These are phyloP conservation scores for Aegilops longissima DNA, from an alignment of 176 grass and related monocot genomes.

Conservation along the genomic window DNA sequence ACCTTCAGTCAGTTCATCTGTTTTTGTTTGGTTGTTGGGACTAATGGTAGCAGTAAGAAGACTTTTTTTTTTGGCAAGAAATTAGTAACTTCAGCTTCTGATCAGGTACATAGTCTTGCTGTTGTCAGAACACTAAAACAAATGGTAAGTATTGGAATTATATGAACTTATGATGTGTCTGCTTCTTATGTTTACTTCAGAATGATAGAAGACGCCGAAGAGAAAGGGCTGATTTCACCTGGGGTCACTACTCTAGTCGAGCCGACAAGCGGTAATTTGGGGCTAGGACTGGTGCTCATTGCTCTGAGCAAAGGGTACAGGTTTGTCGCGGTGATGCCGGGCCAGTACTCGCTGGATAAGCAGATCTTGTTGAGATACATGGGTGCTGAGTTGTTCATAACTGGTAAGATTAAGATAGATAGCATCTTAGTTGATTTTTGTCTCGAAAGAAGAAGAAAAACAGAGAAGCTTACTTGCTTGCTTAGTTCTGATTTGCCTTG, in stretches of 20 bases:
- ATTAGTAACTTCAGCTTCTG: neutral
- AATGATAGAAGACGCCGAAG: constrained; percentile 7
- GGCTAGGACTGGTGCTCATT: neutral
- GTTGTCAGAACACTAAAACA: neutral
- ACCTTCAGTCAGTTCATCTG: neutral
- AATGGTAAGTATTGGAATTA: neutral
- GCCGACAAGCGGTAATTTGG: constrained; percentile 3
- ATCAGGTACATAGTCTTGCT: neutral
- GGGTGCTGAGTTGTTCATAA: constrained; percentile 58
- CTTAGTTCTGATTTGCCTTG: neutral
- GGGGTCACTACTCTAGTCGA: constrained; percentile 1
- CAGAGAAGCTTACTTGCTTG: neutral
- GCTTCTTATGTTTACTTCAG: neutral
- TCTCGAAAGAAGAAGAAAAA: neutral
- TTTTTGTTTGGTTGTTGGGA: no score
- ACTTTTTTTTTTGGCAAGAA: neutral
- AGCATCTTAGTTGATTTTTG: neutral
- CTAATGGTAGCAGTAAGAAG: no score
- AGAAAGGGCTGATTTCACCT: constrained; percentile 9
- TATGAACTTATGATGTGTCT: neutral
- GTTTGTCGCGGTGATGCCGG: constrained; percentile 1
- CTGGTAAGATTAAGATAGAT: constrained; percentile 28
- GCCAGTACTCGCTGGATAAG: constrained; percentile 61
- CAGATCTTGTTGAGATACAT: constrained; percentile 66
- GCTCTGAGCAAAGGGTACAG: constrained; percentile 7